Conservation (phyloP, 495 filamentous ascomycete genomes). For the Mytilinidion resinicola region DNA sequence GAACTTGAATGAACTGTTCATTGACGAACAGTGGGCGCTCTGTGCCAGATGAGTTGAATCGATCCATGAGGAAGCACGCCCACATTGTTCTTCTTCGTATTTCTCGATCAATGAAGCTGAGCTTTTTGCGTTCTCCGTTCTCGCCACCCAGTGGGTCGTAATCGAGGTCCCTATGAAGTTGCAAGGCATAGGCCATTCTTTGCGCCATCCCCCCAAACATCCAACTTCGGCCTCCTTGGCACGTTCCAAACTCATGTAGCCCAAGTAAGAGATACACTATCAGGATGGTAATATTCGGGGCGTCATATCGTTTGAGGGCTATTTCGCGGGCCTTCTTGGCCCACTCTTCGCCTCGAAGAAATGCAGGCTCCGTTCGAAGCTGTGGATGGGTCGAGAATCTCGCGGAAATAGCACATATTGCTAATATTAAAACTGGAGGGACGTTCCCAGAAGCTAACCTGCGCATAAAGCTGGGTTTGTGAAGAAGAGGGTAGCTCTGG, state of each 20-base stretch:
- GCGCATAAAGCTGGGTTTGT: slow-evolving; percentile 95
- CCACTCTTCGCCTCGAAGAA: slow-evolving; percentile 87
- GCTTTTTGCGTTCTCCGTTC: slow-evolving; percentile 55
- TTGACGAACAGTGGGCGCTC: slow-evolving; percentile 88
- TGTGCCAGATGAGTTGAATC: slow-evolving; percentile 93
- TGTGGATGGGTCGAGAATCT: slow-evolving; percentile 94
- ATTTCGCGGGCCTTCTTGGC: slow-evolving; percentile 78
- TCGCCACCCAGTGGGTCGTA: slow-evolving; percentile 64
- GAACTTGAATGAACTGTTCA: slow-evolving; percentile 81
- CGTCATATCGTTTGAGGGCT: slow-evolving; percentile 77
- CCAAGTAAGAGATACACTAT: slow-evolving; percentile 83
- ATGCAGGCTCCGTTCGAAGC: slow-evolving; percentile 73
- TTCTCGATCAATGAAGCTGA: slow-evolving; percentile 89
- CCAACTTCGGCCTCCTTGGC: slow-evolving; percentile 94
- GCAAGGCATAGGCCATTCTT: slow-evolving; percentile 92
- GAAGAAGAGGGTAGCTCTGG: slow-evolving; percentile 89
- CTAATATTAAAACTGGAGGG: slow-evolving; percentile 82
- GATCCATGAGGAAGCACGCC: slow-evolving; percentile 95
- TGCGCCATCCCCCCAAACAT: slow-evolving; percentile 90
- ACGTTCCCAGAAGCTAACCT: slow-evolving; percentile 55
- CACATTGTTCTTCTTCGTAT: slow-evolving; percentile 93
- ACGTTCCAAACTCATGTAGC: slow-evolving; percentile 93
- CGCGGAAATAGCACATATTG: slow-evolving; percentile 87
- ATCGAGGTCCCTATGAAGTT: slow-evolving; percentile 89
- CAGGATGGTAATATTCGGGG: slow-evolving; percentile 91